Base-by-base conservation (phyloP, 495 filamentous ascomycete genomes). In the Trypethelium eluteriae region DNA sequence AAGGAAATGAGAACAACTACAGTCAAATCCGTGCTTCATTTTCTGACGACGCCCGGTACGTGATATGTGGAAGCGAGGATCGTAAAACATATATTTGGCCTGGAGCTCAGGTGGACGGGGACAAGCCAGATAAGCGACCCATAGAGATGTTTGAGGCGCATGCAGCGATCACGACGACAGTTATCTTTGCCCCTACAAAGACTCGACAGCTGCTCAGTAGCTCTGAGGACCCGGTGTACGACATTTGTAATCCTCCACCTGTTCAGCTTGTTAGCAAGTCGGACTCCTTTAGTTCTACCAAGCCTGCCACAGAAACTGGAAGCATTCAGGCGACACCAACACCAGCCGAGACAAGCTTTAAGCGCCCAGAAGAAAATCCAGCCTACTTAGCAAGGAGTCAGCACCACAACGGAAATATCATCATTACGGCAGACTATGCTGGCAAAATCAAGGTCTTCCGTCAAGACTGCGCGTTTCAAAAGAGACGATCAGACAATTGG, bases 21-120 rank as follows among this genome's bases (percentile, higher is more conserved):
- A 92, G 86, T 72, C 94, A 98, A 74, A 97, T 99, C 47, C 87
- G 88, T 50, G 94, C 94, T 1, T 84, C 83, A 0, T 96, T 98
- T 68, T 93, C 88, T 63, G 91, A 96, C 68, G 92, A 96, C 72
- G 89, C 86, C 0, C 86, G 85, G 53, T 91, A 96, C 72, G 83
- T 99, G 49, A 91, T 96, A 35, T 96, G 91, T 74, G 95, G 94
- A 16, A 96, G 91, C 73, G 94, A 99, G 74, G 94, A 98, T 71
- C 82, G 88, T 57, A 88, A 87, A 71, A 86, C 89, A 12, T 97
- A 96, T 65, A 88, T 99, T 38, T 99, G 94, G 94, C 75, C 82
- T 0, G 53, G 11, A 9, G 53, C 25, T 36, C 73, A 80, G 0
- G 81, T 81, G 2, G 79, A 76, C 2, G 86, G 89, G 39, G 88